Base-by-base conservation (phyloP, 768 basidiomycete genomes). In the Suillus plorans region DNA sequence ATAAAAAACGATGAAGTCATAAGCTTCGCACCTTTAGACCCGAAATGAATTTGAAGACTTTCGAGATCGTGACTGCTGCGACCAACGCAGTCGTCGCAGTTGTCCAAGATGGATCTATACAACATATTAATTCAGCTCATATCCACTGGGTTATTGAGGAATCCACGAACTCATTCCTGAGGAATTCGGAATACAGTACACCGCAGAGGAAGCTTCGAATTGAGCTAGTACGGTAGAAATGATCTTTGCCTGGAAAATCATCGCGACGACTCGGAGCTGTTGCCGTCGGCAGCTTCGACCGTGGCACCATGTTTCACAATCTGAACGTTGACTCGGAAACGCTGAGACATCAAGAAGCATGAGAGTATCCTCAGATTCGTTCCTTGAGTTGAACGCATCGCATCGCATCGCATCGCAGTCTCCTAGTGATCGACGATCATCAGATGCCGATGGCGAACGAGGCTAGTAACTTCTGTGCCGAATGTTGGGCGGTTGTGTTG, bases 11-110 rank as follows among this genome's bases (percentile, higher is more conserved):
- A 34, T 62, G 41, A 42, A 8, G 4, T n/a, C 44, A 13, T 22
- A 8, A 18, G 44, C 42, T 8, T 60, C 67, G 20, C 41, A 74
- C 73, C 66, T 67, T 67, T 57, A 73, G 63, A 5, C 36, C 63
- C 28, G 44, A 39, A 16, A 57, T 31, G 25, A 69, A 22, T 63
- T 72, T 73, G 36, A 72, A 34, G 37, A 63, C 9, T n/a, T 62
- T 20, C 0, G 72, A 74, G 31, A 65, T 20, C 10, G 64, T 20
- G 47, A 72, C 3, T 28, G 64, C 13, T 5, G 49, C 49, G 36
- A 36, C 55, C 14, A 71, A 37, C 1, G 53, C 37, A 37, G 41
- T 34, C 14, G 65, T 13, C 18, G 45, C 5, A 5, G 66, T 57
- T 8, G 64, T 50, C 64, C 69, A 70, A 13, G 68, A 63, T 37